These are phyloP conservation scores for Ustilago tritici DNA, from an alignment of 1,284 basidiomycete genomes.

Conservation along the genomic window DNA sequence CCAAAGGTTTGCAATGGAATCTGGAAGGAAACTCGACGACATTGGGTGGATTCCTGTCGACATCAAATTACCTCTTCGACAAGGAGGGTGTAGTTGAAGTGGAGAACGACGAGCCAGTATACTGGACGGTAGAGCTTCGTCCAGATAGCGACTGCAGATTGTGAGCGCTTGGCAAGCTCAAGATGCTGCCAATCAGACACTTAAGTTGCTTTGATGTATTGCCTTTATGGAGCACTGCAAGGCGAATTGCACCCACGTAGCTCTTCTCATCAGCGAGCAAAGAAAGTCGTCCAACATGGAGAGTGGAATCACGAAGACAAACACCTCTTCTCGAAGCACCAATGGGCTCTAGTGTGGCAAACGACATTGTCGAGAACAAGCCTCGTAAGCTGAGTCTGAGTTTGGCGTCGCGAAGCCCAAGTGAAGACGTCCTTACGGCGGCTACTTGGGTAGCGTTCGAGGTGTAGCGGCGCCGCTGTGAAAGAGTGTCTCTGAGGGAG, in stretches of 20 bases:
- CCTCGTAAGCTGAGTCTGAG: neutral
- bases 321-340: neutral
- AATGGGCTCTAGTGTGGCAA: neutral
- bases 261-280: neutral
- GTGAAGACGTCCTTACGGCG: neutral
- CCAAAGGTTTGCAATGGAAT: slow-evolving; percentile 90
- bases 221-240: too few species aligned
- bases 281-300: neutral
- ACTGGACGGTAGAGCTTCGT: slow-evolving; percentile 82
- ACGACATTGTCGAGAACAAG: neutral
- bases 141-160: slow-evolving; percentile 31
- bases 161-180: slow-evolving; percentile 5
- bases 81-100: slow-evolving; percentile 75
- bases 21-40: slow-evolving; percentile 70
- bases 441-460: neutral
- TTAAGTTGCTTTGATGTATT: neutral
- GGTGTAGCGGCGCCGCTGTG: neutral
- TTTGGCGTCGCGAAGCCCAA: neutral
- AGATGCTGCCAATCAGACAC: neutral
- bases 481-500: neutral
- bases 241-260: neutral
- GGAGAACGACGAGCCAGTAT: slow-evolving; percentile 83
- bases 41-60: slow-evolving; percentile 75
- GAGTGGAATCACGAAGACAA: neutral
- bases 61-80: slow-evolving; percentile 82